Conservation (phyloP, 768 basidiomycete species). For the Lentinula boryana region DNA sequence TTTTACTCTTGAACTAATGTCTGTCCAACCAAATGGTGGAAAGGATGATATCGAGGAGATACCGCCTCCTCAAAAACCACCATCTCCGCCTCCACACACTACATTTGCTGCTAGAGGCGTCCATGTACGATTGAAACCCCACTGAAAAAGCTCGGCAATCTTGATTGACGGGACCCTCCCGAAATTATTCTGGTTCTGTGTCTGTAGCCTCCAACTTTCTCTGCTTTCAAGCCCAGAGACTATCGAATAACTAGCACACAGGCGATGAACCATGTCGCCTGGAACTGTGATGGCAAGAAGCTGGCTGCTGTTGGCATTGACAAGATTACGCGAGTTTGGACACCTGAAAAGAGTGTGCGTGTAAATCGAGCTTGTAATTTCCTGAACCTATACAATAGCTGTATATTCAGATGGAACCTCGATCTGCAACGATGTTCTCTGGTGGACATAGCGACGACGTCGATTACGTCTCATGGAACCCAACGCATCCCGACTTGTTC, state of each 20-base stretch:
- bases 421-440: slow-evolving; percentile 57
- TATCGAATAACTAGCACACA: slow-evolving; percentile 59
- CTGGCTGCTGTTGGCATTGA: slow-evolving; percentile 80
- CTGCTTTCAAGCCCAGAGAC: slow-evolving; percentile 75
- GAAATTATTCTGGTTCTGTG: not conserved
- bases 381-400: not conserved
- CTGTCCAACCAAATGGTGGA: slow-evolving; percentile 5
- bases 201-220: slow-evolving; percentile 66
- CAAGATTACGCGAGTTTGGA: slow-evolving; percentile 71
- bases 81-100: slow-evolving; percentile 67
- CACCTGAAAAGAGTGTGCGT: slow-evolving; percentile 71
- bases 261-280: slow-evolving; percentile 71
- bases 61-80: slow-evolving; percentile 51
- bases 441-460: slow-evolving; percentile 75
- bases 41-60: slow-evolving; percentile 58
- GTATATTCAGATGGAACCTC: slow-evolving; percentile 54
- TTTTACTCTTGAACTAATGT: not conserved
- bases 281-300: slow-evolving; percentile 81
- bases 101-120: slow-evolving; percentile 66
- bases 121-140: slow-evolving; percentile 49
- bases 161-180: slow-evolving; percentile 3
- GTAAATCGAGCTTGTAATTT: not conserved
- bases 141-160: not conserved
- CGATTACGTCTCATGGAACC: slow-evolving; percentile 83
- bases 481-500: slow-evolving; percentile 77